These are phyloP conservation scores for Echinochloa phyllopogon DNA, from an alignment of 176 grass and related monocot species.

Conservation along the genomic window DNA sequence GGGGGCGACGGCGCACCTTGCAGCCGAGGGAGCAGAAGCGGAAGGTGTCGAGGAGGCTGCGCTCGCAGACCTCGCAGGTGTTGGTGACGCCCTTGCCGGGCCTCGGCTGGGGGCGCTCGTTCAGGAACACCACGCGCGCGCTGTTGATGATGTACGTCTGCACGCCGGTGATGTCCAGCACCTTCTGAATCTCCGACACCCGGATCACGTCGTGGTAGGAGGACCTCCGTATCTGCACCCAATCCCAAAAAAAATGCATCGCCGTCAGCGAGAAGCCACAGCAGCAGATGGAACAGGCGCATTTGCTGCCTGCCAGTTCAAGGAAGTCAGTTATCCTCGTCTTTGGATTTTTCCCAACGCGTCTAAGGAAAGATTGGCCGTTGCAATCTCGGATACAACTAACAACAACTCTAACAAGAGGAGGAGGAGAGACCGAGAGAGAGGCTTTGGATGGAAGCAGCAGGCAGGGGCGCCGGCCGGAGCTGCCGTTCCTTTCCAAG, in stretches of 20 bases:
- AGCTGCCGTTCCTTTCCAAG: slow-evolving; percentile 29
- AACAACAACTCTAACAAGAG: background rate
- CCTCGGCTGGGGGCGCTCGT: slow-evolving; percentile 90
- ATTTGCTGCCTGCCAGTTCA: background rate
- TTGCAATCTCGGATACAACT: slow-evolving; percentile 17
- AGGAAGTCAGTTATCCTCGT: slow-evolving; percentile 31
- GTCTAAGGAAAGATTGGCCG: slow-evolving; percentile 45
- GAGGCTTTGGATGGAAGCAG: slow-evolving; percentile 20
- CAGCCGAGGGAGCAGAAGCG: slow-evolving; percentile 98
- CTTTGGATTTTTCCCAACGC: slow-evolving; percentile 18
- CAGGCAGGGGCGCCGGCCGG: slow-evolving; percentile 13
- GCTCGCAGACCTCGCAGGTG: slow-evolving; percentile 93
- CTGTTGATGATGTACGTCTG: slow-evolving; percentile 99
- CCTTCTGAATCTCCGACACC: slow-evolving; percentile 96
- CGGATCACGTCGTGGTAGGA: slow-evolving; percentile 99
- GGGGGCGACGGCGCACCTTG: slow-evolving; percentile 55
- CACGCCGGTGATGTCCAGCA: slow-evolving; percentile 92
- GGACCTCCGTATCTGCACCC: slow-evolving; percentile 79
- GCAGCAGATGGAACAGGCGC: slow-evolving; percentile 39
- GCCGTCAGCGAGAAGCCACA: slow-evolving; percentile 27
- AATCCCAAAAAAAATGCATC: background rate
- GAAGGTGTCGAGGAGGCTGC: slow-evolving; percentile 96
- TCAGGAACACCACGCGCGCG: slow-evolving; percentile 96
- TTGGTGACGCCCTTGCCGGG: slow-evolving; percentile 97
- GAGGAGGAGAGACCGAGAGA: background rate